A percentile compares a stretch with the other conserved stretches of the same genome.
Conservation (phyloP, 352 stramenopile species). For the Globisporangium abappressorium region DNA sequence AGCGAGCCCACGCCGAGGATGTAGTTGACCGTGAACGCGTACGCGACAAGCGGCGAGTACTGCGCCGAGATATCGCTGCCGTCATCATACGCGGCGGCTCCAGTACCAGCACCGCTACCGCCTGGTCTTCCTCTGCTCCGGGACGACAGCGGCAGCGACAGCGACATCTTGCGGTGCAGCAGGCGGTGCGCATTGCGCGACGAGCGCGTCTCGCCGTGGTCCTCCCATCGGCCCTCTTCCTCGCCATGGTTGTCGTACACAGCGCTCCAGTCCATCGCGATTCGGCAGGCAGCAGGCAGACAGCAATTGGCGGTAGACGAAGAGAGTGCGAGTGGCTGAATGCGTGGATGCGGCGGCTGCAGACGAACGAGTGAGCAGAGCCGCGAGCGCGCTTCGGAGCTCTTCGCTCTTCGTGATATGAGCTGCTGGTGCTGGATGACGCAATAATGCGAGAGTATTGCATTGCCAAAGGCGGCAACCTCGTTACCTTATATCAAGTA, state of each 20-base stretch:
- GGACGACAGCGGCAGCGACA: conserved; percentile 30
- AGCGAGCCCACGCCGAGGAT: conserved; percentile 90
- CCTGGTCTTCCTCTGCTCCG: not conserved
- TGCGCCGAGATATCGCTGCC: conserved; percentile 14
- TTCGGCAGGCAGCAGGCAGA: not conserved
- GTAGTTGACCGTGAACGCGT: conserved; percentile 92
- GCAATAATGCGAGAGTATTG: not conserved
- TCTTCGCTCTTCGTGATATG: not conserved
- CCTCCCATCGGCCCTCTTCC: conserved; percentile 54
- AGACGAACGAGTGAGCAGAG: conserved; percentile 4
- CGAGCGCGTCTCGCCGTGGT: conserved; percentile 70
- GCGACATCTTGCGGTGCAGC: conserved; percentile 54
- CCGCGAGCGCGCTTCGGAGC: not conserved
- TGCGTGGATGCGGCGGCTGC: not conserved
- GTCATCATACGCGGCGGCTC: conserved; percentile 4
- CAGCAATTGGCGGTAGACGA: not conserved
- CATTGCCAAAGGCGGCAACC: not conserved
- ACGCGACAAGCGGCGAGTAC: conserved; percentile 78
- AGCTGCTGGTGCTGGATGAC: conserved; percentile 9
- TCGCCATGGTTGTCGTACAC: conserved; percentile 77
- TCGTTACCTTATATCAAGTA: not conserved
- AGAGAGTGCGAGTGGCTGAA: not conserved
- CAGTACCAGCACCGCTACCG: not conserved
- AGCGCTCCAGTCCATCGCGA: conserved; percentile 72
- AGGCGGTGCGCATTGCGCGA: conserved; percentile 66